Percentiles rank a stretch among this genome's conserved stretches.
Evolutionary conservation across 192 early-diverging fungal genomes (phyloP).

Genomic region (Backusella parvicylindrica): DNA sequence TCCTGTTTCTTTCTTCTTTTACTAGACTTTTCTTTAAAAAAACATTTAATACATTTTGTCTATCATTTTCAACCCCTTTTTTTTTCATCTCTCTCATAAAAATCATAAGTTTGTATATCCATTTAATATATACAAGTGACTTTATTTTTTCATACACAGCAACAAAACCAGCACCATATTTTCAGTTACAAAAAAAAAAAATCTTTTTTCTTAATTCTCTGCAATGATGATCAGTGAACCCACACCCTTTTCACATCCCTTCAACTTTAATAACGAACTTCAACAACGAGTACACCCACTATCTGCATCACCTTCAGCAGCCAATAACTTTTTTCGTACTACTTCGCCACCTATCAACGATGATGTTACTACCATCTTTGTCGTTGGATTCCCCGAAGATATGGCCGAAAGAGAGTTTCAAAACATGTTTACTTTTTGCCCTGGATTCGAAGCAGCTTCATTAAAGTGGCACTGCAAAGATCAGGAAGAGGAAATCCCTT

Average conservation of each 20-base stretch:
- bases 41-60: background rate
- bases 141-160: background rate
- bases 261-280: background rate
- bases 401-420: conserved; percentile 99
- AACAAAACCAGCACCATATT: background rate
- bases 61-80: background rate
- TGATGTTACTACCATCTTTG: conserved; percentile 98
- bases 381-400: conserved; percentile 98
- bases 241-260: background rate
- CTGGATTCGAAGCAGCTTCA: conserved; percentile 96
- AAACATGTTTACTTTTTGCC: conserved; percentile 97
- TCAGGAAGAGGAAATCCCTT: conserved; percentile 58
- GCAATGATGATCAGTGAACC: conserved; percentile 26
- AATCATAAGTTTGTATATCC: background rate
- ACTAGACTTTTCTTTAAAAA: background rate
- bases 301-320: conserved; percentile 16
- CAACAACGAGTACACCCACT: conserved; percentile 20
- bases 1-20: background rate
- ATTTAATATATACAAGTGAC: background rate
- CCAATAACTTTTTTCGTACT: background rate
- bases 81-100: background rate
- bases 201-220: background rate
- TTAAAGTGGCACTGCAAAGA: conserved; percentile 84
- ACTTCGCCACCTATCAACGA: conserved; percentile 38
- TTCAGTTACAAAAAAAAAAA: background rate